Evolutionary conservation across 352 stramenopile species (phyloP).

Genomic region (Blastocystis sp.): DNA sequence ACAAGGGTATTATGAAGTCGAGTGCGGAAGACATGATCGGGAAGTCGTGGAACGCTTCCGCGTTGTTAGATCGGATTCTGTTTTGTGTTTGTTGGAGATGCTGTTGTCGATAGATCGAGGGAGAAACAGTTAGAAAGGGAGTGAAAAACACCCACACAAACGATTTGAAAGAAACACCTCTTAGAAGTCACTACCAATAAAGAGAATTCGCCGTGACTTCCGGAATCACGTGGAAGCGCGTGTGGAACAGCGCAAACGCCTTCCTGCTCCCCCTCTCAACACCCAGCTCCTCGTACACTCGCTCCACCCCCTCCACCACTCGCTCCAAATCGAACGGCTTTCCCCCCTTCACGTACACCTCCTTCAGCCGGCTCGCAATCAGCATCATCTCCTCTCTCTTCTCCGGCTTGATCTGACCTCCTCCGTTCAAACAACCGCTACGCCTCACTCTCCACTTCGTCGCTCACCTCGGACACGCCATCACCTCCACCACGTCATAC

Average conservation of each 20-base stretch:
- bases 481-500: conserved; percentile 68
- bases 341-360: conserved; percentile 33
- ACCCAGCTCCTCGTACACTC: conserved; percentile 31
- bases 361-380: conserved; percentile 29
- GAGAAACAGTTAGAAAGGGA: too few species aligned
- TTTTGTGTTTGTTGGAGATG: background rate
- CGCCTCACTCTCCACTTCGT: background rate
- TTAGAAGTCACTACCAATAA: conserved; percentile 15
- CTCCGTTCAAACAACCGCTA: conserved; percentile 65
- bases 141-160: too few species aligned
- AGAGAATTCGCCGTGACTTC: conserved; percentile 64
- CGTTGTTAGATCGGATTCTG: conserved; percentile 68
- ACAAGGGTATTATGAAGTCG: conserved; percentile 45
- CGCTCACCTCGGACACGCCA: conserved; percentile 60
- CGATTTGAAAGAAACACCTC: too few species aligned
- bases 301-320: background rate
- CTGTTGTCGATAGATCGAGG: too few species aligned
- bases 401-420: conserved; percentile 53
- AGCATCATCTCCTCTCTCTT: conserved; percentile 62
- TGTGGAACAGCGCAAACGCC: conserved; percentile 40
- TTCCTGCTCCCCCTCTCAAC: background rate
- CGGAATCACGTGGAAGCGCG: conserved; percentile 53
- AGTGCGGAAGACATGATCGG: conserved; percentile 49
- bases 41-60: conserved; percentile 44
- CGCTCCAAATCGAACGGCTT: background rate